Base-by-base conservation (phyloP, 1,284 basidiomycete species). In the Limonomyces culmigenus region DNA sequence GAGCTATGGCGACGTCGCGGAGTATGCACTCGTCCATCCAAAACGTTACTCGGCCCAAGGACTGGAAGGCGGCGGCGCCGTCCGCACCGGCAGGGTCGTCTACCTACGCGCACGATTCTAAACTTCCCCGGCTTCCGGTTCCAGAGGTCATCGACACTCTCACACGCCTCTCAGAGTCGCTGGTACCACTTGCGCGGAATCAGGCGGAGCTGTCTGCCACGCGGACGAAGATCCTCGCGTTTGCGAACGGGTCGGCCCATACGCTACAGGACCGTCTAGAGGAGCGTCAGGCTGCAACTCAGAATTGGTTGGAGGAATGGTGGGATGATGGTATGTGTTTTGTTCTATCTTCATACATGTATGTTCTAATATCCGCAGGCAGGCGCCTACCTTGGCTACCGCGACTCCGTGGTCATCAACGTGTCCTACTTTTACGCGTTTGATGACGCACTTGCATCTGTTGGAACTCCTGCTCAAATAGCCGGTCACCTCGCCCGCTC, bases 271-370 rank as follows among this genome's bases (percentile, higher is more conserved):
- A 58, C 38, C 55, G 70, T 23, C 55, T 86, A 38, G 46, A 67
- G 36, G 51, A 64, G 37, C 60, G 67, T 38, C 61, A 64, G 32
- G 54, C 57, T 21, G 62, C 65, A 40, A 65, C 54, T 29, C 53
- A 59, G 33, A 77, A 84, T 47, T 86, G 81, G 81, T 55, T 86
- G 12, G 81, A 86, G 46, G 63, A 76, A 38, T 86, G 83, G 80
- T 86, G 81, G 81, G 81, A 86, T 47, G 70, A 81, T 46, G 51
- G 52, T n/a, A n/a, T n/a, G n/a, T n/a, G n/a, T n/a, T n/a, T n/a
- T n/a, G n/a, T n/a, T n/a, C n/a, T n/a, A n/a, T n/a, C n/a, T n/a
- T n/a, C n/a, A n/a, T n/a, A n/a, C n/a, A n/a, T n/a, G n/a, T n/a
- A n/a, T n/a, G n/a, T n/a, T n/a, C n/a, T n/a, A n/a, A n/a, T n/a